Evolutionary conservation across 805 yeast species (phyloP).

Genomic region (Spathaspora hagerdaliae): DNA sequence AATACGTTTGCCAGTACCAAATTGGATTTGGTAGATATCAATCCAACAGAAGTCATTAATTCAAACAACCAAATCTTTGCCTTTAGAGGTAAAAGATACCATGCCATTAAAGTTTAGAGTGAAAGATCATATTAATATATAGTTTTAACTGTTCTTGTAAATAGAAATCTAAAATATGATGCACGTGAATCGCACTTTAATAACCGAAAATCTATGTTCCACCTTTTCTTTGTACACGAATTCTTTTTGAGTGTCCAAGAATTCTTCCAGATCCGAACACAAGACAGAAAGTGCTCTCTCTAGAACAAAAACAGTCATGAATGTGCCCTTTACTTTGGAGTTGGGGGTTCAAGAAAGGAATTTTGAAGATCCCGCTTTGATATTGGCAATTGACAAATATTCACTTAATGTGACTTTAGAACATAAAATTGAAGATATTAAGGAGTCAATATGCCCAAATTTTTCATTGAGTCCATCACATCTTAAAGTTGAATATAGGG

Average conservation of each 20-base stretch:
- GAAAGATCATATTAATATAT: not conserved
- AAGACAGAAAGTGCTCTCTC: too few species aligned
- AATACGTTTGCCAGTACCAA: conserved; percentile 83
- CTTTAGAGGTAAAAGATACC: conserved; percentile 94
- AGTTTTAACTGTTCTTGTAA: not conserved
- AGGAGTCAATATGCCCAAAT: conserved; percentile 23
- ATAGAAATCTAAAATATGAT: not conserved
- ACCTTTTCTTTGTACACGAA: too few species aligned
- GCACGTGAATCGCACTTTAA: too few species aligned
- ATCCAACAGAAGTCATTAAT: conserved; percentile 92
- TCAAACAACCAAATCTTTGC: conserved; percentile 88
- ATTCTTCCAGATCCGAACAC: too few species aligned
- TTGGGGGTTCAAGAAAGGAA: conserved; percentile 1
- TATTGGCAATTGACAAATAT: not conserved
- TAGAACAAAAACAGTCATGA: not conserved
- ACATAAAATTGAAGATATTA: conserved; percentile 19
- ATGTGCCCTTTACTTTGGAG: conserved; percentile 3
- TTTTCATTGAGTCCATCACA: conserved; percentile 23
- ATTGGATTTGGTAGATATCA: conserved; percentile 88
- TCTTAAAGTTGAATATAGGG: conserved; percentile 11
- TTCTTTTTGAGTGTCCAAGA: too few species aligned
- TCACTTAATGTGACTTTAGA: conserved; percentile 14
- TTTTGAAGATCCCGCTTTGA: not conserved
- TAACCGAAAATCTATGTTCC: too few species aligned
- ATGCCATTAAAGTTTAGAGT: conserved; percentile 49